Evolutionary conservation across 2,329 filamentous ascomycete species (phyloP), one percentile per base, ranked within the genome.

Genomic region (Juglanconis sp.): DNA sequence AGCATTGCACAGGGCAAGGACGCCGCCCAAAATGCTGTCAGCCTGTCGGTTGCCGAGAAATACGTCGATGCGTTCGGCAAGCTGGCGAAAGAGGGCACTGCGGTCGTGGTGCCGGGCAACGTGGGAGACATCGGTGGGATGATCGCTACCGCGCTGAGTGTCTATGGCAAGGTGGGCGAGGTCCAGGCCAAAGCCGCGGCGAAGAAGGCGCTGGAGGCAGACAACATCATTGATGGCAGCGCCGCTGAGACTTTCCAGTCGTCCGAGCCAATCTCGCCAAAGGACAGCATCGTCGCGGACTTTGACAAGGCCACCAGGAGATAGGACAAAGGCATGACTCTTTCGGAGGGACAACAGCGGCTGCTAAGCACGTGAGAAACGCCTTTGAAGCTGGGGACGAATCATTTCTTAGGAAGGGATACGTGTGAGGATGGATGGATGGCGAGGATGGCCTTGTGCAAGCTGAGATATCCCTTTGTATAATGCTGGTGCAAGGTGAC

Each of bases 121-220:
- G 92, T 99, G 42, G 95, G 95, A 63, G 95, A 99, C 72, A 93
- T 99, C 68, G 89, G 92, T 57, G 87, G 91, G 67, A 96, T 99
- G 93, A 98, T 99, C 73, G 93, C 95, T 44, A 96, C 91, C 17
- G 95, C 93, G 2, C 87, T 99, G 81, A 90, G 92, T 57, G 93
- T 99, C 17, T 99, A 96, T 73, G 92, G 94, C 61, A 97, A 96
- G 74, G 91, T 99, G 49, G 92, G 87, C 67, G 86, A 94, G 69
- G 85, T 88, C 1, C 92, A 96, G 75, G 85, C 86, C 32, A 88
- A 85, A 71, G 80, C 81, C 10, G 81, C 90, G 74, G 85, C 87
- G 5, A 81, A 81, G 65, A 80, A 81, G 68, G 61, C 77, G 2
- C 70, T 82, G 24, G 74, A 78, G 53, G 67, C 73, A 48, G 53